phyloP scores from a whole-genome alignment of 768 basidiomycete genomes.

The Naganishia kalamii region DNA sequence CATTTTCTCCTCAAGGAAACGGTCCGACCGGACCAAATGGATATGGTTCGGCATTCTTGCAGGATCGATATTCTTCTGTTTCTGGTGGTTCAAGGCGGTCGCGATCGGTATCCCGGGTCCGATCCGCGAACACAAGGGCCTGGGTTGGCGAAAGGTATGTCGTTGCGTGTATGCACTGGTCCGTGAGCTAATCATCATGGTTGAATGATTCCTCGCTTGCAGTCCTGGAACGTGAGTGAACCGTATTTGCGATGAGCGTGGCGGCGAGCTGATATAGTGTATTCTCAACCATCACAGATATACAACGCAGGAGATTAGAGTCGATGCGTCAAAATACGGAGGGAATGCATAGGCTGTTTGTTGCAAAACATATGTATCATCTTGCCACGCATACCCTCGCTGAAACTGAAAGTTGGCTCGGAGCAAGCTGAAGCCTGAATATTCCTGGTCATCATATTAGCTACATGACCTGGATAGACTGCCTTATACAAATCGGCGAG shows the following conservation, averaged over 20 bases:
- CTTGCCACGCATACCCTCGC: too few species aligned
- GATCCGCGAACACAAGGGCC: constrained; percentile 68
- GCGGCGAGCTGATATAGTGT: not conserved
- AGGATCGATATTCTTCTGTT: constrained; percentile 61
- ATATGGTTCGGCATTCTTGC: constrained; percentile 65
- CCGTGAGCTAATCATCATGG: not conserved
- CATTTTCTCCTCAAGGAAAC: constrained; percentile 62
- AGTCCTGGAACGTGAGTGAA: constrained; percentile 41
- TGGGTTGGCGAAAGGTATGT: constrained; percentile 66
- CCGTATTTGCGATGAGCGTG: not conserved
- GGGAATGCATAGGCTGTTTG: not conserved
- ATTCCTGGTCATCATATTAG: too few species aligned
- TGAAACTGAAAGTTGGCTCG: too few species aligned
- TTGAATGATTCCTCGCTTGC: not conserved
- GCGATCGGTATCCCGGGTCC: constrained; percentile 92
- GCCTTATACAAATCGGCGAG: not conserved
- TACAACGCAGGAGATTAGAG: not conserved
- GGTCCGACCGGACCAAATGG: constrained; percentile 55
- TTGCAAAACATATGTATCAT: not conserved
- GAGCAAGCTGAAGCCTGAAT: too few species aligned
- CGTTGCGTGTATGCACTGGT: not conserved
- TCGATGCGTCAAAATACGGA: not conserved
- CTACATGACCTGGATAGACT: too few species aligned
- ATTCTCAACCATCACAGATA: not conserved
- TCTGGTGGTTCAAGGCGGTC: constrained; percentile 90